phyloP scores from a whole-genome alignment of 805 yeast species.

The Phaffomyces antillensis region DNA sequence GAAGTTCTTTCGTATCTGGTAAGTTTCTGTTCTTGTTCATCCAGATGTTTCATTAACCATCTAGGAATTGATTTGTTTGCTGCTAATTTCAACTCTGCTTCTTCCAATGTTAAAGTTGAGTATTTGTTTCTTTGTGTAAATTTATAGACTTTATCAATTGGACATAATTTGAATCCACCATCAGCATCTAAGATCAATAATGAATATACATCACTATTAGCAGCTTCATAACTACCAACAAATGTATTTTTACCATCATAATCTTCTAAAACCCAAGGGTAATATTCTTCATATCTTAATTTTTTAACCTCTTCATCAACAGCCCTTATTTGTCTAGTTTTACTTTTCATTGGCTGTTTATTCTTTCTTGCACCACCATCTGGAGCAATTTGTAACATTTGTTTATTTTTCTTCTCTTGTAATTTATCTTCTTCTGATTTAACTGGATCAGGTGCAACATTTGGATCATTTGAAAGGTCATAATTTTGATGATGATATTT shows the following conservation, averaged over 20 bases:
- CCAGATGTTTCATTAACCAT: slow-evolving; percentile 93
- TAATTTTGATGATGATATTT: slow-evolving; percentile 7
- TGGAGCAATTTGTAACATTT: slow-evolving; percentile 72
- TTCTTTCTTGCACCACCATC: slow-evolving; percentile 82
- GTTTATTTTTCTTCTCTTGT: slow-evolving; percentile 27
- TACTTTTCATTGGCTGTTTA: slow-evolving; percentile 56
- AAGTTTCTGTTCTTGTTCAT: slow-evolving; percentile 45
- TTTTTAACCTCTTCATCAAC: slow-evolving; percentile 79
- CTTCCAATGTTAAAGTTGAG: slow-evolving; percentile 90
- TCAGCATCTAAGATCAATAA: slow-evolving; percentile 71
- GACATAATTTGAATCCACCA: slow-evolving; percentile 71
- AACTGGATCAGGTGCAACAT: slow-evolving; percentile 25
- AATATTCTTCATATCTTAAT: slow-evolving; percentile 89
- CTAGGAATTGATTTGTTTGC: slow-evolving; percentile 72
- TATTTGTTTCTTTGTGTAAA: slow-evolving; percentile 91
- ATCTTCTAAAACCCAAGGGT: slow-evolving; percentile 98
- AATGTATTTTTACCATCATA: slow-evolving; percentile 90
- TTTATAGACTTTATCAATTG: slow-evolving; percentile 89
- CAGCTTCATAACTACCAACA: slow-evolving; percentile 95
- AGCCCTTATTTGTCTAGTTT: slow-evolving; percentile 76
- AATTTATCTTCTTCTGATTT: slow-evolving; percentile 32
- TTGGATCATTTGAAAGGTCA: slow-evolving; percentile 14
- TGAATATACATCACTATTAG: slow-evolving; percentile 75
- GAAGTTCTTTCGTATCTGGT: slow-evolving; percentile 45
- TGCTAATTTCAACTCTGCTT: slow-evolving; percentile 93